Evolutionary conservation across 352 stramenopile genomes (phyloP).

Genomic region (Globisporangium iwayamae): DNA sequence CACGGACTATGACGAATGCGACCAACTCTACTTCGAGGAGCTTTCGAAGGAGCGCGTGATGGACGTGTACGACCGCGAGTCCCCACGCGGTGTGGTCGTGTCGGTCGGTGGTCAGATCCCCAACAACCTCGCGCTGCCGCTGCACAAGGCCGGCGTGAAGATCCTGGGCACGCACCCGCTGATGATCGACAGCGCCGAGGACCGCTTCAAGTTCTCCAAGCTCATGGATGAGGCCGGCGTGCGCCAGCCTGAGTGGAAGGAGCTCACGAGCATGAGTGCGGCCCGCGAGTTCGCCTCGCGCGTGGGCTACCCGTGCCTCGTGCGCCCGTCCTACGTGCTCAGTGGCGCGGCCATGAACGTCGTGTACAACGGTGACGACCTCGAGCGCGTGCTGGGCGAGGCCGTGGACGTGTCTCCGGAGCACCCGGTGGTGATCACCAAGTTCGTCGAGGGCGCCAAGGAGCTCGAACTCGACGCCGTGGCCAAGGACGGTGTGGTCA

Average conservation of each 20-base stretch:
- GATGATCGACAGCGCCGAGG: constrained; percentile 96
- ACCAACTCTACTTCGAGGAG: constrained; percentile 98
- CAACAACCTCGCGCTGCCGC: constrained; percentile 93
- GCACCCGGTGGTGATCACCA: constrained; percentile 96
- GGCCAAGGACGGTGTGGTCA: constrained; percentile 82
- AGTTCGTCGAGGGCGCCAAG: constrained; percentile 93
- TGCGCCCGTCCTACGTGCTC: constrained; percentile 97
- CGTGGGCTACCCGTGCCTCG: constrained; percentile 95
- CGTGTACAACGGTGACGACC: constrained; percentile 90
- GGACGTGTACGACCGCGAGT: constrained; percentile 92
- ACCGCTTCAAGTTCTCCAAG: constrained; percentile 93
- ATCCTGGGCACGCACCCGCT: constrained; percentile 78
- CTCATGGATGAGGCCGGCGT: constrained; percentile 95
- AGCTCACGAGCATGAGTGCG: constrained; percentile 87
- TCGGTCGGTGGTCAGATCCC: constrained; percentile 96
- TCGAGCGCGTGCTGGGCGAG: constrained; percentile 85
- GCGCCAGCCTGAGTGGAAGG: constrained; percentile 68
- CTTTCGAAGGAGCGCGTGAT: constrained; percentile 92
- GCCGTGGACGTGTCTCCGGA: constrained; percentile 93
- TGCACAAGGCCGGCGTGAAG: constrained; percentile 84
- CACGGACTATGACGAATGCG: constrained; percentile 97
- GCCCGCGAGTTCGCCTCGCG: constrained; percentile 92
- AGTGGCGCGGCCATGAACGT: constrained; percentile 98
- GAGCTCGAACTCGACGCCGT: constrained; percentile 95
- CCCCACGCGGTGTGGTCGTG: constrained; percentile 87